These are phyloP conservation scores for Hymenoscyphus occultus DNA, from an alignment of 2,329 filamentous ascomycete species.

Conservation along the genomic window DNA sequence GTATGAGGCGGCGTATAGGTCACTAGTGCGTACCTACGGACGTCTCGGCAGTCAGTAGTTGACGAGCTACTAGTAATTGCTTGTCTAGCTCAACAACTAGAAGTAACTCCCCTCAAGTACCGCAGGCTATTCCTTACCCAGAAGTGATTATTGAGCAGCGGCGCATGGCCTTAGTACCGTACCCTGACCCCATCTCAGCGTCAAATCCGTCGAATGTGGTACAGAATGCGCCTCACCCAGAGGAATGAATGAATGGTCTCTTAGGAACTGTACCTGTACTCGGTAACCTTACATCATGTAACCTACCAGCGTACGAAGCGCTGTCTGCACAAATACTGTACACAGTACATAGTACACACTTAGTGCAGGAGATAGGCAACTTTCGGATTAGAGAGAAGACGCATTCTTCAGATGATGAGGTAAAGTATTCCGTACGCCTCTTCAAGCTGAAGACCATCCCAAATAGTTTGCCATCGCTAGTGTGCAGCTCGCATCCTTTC, in stretches of 20 bases:
- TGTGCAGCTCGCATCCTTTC: not conserved
- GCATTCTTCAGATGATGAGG: not conserved
- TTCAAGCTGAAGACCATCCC: not conserved
- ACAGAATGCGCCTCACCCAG: conserved; percentile 3
- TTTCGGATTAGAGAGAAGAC: not conserved
- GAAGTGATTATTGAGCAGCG: too few species aligned
- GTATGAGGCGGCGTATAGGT: not conserved
- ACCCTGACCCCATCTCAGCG: not conserved
- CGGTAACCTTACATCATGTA: not conserved
- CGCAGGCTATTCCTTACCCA: too few species aligned
- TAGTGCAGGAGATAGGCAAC: too few species aligned
- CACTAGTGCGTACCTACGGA: not conserved
- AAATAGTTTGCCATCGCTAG: not conserved
- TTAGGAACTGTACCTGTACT: not conserved
- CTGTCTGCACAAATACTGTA: not conserved
- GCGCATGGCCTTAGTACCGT: not conserved
- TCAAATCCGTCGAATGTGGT: not conserved
- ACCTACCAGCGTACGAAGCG: not conserved
- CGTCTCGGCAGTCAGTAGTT: not conserved
- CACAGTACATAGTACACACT: not conserved
- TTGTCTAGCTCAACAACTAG: not conserved
- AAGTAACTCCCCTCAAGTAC: too few species aligned
- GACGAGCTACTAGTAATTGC: not conserved
- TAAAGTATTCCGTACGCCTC: too few species aligned
- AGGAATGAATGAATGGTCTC: not conserved